These are phyloP conservation scores for Boletus bicolor DNA, from an alignment of 768 basidiomycete genomes.

Conservation along the genomic window DNA sequence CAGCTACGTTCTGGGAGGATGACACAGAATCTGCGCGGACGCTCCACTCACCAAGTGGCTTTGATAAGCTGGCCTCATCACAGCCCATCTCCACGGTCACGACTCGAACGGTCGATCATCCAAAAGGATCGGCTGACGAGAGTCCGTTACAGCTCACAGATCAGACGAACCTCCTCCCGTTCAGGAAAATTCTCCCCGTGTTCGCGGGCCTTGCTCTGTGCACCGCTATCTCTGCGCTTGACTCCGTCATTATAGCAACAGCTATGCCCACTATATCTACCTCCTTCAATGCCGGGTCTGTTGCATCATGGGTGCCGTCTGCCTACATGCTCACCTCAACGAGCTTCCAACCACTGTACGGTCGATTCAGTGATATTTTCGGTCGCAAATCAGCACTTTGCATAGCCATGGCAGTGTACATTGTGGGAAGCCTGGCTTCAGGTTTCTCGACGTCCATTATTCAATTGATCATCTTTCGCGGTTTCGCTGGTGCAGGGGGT, in stretches of 20 bases:
- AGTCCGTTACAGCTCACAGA: slow-evolving; percentile 46
- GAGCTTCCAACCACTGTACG: slow-evolving; percentile 43
- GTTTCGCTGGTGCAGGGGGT: slow-evolving; percentile 66
- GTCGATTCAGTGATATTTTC: slow-evolving; percentile 64
- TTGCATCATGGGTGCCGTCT: slow-evolving; percentile 65
- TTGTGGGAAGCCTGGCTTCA: slow-evolving; percentile 62
- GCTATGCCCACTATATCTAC: slow-evolving; percentile 69
- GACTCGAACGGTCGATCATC: neutral
- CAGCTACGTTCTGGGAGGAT: neutral
- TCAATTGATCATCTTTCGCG: slow-evolving; percentile 67
- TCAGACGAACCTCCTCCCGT: slow-evolving; percentile 73
- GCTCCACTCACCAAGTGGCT: neutral
- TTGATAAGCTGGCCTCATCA: slow-evolving; percentile 1
- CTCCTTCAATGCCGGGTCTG: slow-evolving; percentile 51
- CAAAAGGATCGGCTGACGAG: neutral
- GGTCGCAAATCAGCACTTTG: slow-evolving; percentile 61
- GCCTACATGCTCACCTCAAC: slow-evolving; percentile 63
- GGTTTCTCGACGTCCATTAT: slow-evolving; percentile 64
- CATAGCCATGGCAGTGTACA: slow-evolving; percentile 58
- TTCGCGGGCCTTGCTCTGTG: slow-evolving; percentile 61
- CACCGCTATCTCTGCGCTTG: slow-evolving; percentile 57
- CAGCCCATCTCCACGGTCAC: slow-evolving; percentile 6
- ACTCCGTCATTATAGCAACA: slow-evolving; percentile 73
- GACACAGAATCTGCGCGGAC: slow-evolving; percentile 1
- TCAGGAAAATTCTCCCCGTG: slow-evolving; percentile 58